Evolutionary conservation across 495 filamentous ascomycete genomes (phyloP).

Genomic region (Durotheca rogersii): DNA sequence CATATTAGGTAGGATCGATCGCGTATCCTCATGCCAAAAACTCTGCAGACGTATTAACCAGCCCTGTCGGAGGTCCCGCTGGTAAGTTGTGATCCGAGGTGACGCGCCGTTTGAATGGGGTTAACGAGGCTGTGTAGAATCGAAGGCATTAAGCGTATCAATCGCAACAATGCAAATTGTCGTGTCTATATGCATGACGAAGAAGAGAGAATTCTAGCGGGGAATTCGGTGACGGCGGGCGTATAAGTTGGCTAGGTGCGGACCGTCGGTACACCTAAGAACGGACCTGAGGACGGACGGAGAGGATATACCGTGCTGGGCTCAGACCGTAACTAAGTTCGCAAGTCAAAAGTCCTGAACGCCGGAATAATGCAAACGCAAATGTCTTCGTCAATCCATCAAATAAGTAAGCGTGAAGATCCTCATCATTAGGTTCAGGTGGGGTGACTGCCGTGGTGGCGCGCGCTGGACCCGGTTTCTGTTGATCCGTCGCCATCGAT

Average conservation of each 20-base stretch:
- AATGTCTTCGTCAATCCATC: conserved; percentile 46
- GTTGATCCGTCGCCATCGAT: conserved; percentile 81
- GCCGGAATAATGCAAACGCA: conserved; percentile 39
- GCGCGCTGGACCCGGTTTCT: conserved; percentile 54
- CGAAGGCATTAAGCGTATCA: conserved; percentile 37
- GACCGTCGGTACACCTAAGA: conserved; percentile 5
- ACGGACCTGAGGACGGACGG: conserved; percentile 5
- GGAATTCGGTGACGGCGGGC: conserved; percentile 6
- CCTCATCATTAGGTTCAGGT: conserved; percentile 35
- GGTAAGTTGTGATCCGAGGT: conserved; percentile 28
- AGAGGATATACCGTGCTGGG: conserved; percentile 21
- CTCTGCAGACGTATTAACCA: conserved; percentile 11
- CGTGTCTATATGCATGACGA: conserved; percentile 36
- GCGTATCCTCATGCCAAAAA: conserved; percentile 25
- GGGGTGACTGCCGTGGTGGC: conserved; percentile 30
- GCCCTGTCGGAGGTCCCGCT: conserved; percentile 13
- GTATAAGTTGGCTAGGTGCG: conserved; percentile 4
- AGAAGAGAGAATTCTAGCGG: conserved; percentile 6
- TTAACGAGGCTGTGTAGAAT: conserved; percentile 25
- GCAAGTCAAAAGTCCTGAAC: conserved; percentile 26
- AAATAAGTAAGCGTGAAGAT: conserved; percentile 26
- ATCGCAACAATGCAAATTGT: conserved; percentile 33
- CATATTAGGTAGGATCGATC: conserved; percentile 33
- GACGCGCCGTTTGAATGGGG: conserved; percentile 26
- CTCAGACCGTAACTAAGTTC: conserved; percentile 12